Conservation (phyloP, 192 early-diverging fungal genomes). For the Ambispora gerdemannii region DNA sequence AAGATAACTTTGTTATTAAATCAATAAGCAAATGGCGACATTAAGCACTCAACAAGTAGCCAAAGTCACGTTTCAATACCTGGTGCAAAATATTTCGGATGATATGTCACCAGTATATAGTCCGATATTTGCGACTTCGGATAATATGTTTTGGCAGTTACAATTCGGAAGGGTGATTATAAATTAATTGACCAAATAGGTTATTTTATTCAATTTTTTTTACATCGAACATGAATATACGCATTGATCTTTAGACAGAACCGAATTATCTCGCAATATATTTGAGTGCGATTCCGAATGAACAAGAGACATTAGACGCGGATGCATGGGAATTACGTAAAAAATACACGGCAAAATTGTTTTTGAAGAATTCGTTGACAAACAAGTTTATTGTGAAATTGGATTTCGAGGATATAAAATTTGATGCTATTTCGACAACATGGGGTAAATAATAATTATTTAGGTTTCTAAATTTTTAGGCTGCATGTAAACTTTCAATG, state of each 20-base stretch:
- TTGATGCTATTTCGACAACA: background rate
- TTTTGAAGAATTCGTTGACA: background rate
- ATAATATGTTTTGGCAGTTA: constrained; percentile 9
- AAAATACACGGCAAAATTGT: background rate
- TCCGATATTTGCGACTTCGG: background rate
- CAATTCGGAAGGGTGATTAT: background rate
- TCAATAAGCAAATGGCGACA: no score
- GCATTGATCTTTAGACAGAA: background rate
- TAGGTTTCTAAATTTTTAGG: no score
- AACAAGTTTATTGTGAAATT: background rate
- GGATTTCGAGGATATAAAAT: background rate
- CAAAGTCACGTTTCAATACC: background rate
- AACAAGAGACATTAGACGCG: background rate
- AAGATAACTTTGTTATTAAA: no score
- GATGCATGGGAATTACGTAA: background rate
- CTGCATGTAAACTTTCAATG: no score
- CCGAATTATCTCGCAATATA: constrained; percentile 2
- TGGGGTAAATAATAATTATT: background rate
- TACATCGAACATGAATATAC: background rate
- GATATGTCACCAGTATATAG: background rate
- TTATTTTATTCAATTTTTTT: no score
- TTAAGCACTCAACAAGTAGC: no score
- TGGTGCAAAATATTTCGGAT: background rate
- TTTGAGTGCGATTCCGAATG: constrained; percentile 3
- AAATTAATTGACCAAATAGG: background rate